Evolutionary conservation across 1,139 yeast species (phyloP), one percentile per base, ranked within the genome.

Genomic region (Pichia sp.): DNA sequence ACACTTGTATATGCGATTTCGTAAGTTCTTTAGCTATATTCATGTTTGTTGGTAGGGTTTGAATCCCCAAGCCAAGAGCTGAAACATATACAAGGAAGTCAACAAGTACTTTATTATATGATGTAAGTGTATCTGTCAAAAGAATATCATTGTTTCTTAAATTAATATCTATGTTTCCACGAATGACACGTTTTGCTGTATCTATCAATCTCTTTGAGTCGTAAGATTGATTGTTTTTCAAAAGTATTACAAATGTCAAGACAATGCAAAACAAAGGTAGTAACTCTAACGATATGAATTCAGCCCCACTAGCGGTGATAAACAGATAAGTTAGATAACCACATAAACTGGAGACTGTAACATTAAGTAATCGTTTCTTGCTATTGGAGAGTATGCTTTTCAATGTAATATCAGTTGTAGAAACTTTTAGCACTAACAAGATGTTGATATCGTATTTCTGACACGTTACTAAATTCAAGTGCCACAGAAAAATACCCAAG

Each of bases 71-170:
- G 56, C 33, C 57, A 35, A 64, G 63, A 61, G 59, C 79, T 55
- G 68, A 64, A 17, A 56, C 49, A 34, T 69, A 71, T 15, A 75
- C 60, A 11, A 75, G 72, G 21, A 80, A 63, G 61, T 89, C 96
- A 41, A 83, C 79, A 40, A 84, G 53, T 0, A 86, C 84, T 57
- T 79, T 81, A 11, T 84, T 67, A 55, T 82, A 86, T 0, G 95
- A 84, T 1, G 91, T 82, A 39, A 88, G 64, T 4, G 86, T 77
- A 65, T 88, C 96, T 7, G 95, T 78, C 9, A 86, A 61, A 43
- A 89, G 62, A 37, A 86, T 83, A 56, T 88, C 95, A 44, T 84
- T 83, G 23, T 84, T 77, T 54, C 96, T 67, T 63, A 76, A 65
- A 31, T 71, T 68, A 21, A 62, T 52, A 50, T 81, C 78, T 46